phyloP scores from a whole-genome alignment of 495 filamentous ascomycete genomes.

The Beverwykella pulmonaria region DNA sequence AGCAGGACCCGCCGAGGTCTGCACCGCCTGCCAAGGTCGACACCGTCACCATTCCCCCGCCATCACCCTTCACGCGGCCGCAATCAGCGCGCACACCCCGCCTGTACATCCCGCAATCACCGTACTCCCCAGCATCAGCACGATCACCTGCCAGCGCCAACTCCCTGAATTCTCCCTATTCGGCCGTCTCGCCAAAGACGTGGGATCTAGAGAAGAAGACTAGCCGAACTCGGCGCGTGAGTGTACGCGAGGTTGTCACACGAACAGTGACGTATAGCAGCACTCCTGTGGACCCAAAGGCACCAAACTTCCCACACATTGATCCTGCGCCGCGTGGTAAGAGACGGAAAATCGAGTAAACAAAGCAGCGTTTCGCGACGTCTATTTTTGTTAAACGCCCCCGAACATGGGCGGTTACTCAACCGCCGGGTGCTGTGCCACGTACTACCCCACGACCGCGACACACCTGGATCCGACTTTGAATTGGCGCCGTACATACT shows the following conservation, averaged over 20 bases:
- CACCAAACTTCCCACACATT: slow-evolving; percentile 60
- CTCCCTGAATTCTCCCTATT: slow-evolving; percentile 47
- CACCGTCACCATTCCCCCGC: slow-evolving; percentile 41
- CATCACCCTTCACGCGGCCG: slow-evolving; percentile 54
- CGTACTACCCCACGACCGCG: slow-evolving; percentile 13
- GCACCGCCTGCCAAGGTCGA: slow-evolving; percentile 27
- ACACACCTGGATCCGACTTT: slow-evolving; percentile 11
- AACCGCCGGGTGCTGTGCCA: slow-evolving; percentile 11
- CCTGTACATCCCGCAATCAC: slow-evolving; percentile 63
- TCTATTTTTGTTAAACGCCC: slow-evolving; percentile 22
- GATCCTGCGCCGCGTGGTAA: slow-evolving; percentile 73
- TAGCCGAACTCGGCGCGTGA: slow-evolving; percentile 52
- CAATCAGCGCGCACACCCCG: slow-evolving; percentile 61
- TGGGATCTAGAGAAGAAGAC: slow-evolving; percentile 61
- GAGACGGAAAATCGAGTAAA: slow-evolving; percentile 66
- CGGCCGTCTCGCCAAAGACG: slow-evolving; percentile 57
- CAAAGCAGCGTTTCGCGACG: background rate
- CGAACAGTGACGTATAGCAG: slow-evolving; percentile 69
- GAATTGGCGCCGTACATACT: slow-evolving; percentile 23
- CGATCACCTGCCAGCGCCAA: slow-evolving; percentile 58
- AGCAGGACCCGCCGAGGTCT: slow-evolving; percentile 38
- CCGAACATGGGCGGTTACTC: slow-evolving; percentile 26
- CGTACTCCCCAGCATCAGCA: slow-evolving; percentile 53
- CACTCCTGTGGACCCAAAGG: slow-evolving; percentile 46
- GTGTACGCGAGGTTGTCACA: slow-evolving; percentile 69